phyloP scores from a whole-genome alignment of 768 basidiomycete genomes.

The Rhizopogon vinicolor region DNA sequence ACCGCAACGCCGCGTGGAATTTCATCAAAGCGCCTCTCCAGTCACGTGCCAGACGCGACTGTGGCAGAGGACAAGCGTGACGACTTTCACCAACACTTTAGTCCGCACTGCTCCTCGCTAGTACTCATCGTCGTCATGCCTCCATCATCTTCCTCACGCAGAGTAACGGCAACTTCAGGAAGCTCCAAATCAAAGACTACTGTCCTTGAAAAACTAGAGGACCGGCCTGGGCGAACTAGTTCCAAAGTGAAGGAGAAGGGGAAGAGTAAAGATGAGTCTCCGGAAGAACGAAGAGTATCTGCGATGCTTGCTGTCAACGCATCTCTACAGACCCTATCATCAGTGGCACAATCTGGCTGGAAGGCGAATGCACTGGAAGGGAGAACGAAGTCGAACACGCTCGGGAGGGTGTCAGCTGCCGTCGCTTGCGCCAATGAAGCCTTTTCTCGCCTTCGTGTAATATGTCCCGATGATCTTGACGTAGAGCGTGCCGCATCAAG shows the following conservation, averaged over 20 bases:
- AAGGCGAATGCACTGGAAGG: conserved; percentile 32
- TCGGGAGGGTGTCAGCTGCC: conserved; percentile 31
- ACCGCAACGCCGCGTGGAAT: no score
- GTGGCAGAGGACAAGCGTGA: no score
- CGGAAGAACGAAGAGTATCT: conserved; percentile 33
- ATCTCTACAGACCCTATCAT: conserved; percentile 53
- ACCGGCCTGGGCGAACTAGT: neutral
- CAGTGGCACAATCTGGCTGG: conserved; percentile 55
- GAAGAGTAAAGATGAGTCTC: neutral
- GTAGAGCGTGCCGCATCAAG: conserved; percentile 72
- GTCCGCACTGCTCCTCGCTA: neutral
- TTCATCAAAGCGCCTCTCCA: no score
- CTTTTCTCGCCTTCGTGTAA: conserved; percentile 41
- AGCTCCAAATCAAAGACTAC: neutral
- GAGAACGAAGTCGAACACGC: conserved; percentile 21
- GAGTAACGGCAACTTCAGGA: neutral
- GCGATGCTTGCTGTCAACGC: conserved; percentile 66
- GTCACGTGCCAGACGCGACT: no score
- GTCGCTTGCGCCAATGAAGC: conserved; percentile 35
- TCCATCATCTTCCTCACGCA: neutral
- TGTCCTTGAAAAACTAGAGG: neutral
- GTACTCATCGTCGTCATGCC: neutral
- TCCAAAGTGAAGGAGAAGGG: neutral
- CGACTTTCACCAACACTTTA: neutral
- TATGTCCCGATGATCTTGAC: conserved; percentile 47